Percentiles rank a stretch among this genome's conserved stretches.
Conservation (phyloP, 805 yeast genomes). For the Myxozyma nipponensis region DNA sequence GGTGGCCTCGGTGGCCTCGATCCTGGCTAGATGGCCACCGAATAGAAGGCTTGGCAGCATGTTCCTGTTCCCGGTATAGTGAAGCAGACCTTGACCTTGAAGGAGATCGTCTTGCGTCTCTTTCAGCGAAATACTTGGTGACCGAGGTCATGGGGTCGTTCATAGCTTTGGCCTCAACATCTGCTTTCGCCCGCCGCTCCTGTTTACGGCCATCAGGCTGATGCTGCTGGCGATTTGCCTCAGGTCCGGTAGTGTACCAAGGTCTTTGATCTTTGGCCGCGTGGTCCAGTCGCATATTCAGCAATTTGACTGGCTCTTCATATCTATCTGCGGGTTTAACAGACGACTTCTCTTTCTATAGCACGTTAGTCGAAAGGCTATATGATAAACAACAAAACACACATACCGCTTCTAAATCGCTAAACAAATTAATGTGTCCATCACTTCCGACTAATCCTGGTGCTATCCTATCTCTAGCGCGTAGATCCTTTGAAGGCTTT, state of each 20-base stretch:
- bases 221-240: neutral
- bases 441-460: neutral
- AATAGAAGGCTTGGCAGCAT: too few species aligned
- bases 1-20: too few species aligned
- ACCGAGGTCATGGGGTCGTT: neutral
- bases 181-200: constrained; percentile 1
- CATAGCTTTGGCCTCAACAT: constrained; percentile 3
- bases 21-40: too few species aligned
- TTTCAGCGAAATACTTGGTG: neutral
- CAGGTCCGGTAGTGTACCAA: constrained; percentile 14
- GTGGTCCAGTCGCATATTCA: constrained; percentile 14
- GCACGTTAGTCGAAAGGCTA: too few species aligned
- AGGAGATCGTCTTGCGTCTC: too few species aligned
- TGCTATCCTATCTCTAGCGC: neutral
- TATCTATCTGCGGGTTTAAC: neutral
- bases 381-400: too few species aligned
- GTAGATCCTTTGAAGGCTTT: constrained; percentile 1
- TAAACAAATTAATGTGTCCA: constrained; percentile 23
- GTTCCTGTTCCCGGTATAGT: too few species aligned
- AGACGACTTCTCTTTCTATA: too few species aligned
- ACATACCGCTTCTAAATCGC: constrained; percentile 16
- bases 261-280: constrained; percentile 14
- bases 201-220: constrained; percentile 1
- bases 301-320: constrained; percentile 3
- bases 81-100: too few species aligned